phyloP scores from a whole-genome alignment of 768 basidiomycete genomes.

The Suillus decipiens region DNA sequence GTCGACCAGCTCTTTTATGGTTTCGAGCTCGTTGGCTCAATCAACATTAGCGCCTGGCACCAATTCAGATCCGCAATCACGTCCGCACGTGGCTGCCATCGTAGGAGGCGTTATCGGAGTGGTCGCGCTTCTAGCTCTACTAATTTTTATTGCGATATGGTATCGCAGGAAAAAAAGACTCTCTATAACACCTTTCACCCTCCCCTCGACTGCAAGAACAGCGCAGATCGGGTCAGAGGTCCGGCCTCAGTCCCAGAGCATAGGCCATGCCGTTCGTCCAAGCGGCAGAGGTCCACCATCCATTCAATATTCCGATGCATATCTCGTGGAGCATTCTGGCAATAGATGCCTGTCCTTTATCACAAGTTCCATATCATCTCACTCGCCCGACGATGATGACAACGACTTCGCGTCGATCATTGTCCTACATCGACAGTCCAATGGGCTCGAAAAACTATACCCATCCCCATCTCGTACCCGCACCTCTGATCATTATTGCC shows the following conservation, averaged over 20 bases:
- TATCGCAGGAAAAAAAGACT: background rate
- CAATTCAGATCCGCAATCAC: background rate
- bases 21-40: no score
- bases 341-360: background rate
- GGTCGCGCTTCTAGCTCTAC: background rate
- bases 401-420: background rate
- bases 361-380: background rate
- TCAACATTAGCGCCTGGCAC: background rate
- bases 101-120: slow-evolving; percentile 1
- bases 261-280: background rate
- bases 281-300: background rate
- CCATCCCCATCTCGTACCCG: background rate
- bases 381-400: background rate
- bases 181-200: background rate
- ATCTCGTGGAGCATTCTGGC: background rate
- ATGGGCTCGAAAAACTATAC: background rate
- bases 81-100: background rate
- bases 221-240: background rate
- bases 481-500: background rate
- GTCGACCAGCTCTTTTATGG: background rate
- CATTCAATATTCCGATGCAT: slow-evolving; percentile 4
- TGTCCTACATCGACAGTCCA: background rate
- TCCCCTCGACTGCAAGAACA: background rate
- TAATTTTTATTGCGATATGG: background rate
- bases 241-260: background rate